Evolutionary conservation across 495 filamentous ascomycete genomes (phyloP).

Genomic region (Extremus antarcticus): DNA sequence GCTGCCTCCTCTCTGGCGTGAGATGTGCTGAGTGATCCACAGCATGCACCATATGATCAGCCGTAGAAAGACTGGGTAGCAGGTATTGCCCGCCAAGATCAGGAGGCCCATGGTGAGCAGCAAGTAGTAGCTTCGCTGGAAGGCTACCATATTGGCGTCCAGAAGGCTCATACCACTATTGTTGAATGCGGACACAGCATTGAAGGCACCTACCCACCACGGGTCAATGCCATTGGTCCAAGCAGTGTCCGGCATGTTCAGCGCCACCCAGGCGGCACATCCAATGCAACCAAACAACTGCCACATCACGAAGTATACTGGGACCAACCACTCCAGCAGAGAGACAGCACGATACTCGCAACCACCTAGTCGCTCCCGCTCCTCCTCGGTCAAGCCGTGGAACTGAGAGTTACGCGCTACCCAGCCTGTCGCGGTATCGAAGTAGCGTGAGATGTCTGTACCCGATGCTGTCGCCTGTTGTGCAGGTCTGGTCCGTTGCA

Average conservation of each 20-base stretch:
- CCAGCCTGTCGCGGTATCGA: conserved; percentile 23
- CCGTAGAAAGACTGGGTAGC: conserved; percentile 66
- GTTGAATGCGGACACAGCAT: conserved; percentile 68
- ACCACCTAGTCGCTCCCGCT: conserved; percentile 64
- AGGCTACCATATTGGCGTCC: conserved; percentile 67
- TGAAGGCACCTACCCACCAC: conserved; percentile 62
- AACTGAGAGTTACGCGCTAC: conserved; percentile 67
- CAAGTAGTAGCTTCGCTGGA: conserved; percentile 55
- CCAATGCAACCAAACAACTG: conserved; percentile 61
- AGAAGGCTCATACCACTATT: conserved; percentile 81
- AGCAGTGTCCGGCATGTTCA: conserved; percentile 46
- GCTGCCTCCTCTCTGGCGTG: conserved; percentile 29
- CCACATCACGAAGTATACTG: conserved; percentile 61
- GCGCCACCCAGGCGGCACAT: conserved; percentile 59
- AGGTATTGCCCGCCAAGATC: conserved; percentile 78
- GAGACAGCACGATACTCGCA: conserved; percentile 69
- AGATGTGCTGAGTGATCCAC: conserved; percentile 19
- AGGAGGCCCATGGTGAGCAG: conserved; percentile 65
- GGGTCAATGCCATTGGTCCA: conserved; percentile 59
- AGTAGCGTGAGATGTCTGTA: conserved; percentile 5
- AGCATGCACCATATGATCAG: conserved; percentile 61
- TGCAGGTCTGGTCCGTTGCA: background rate
- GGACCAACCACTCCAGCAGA: conserved; percentile 60
- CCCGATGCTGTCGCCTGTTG: background rate
- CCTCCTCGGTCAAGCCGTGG: conserved; percentile 51